These are phyloP conservation scores for Zizania latifolia DNA, from an alignment of 176 grass and related monocot genomes.

Conservation along the genomic window DNA sequence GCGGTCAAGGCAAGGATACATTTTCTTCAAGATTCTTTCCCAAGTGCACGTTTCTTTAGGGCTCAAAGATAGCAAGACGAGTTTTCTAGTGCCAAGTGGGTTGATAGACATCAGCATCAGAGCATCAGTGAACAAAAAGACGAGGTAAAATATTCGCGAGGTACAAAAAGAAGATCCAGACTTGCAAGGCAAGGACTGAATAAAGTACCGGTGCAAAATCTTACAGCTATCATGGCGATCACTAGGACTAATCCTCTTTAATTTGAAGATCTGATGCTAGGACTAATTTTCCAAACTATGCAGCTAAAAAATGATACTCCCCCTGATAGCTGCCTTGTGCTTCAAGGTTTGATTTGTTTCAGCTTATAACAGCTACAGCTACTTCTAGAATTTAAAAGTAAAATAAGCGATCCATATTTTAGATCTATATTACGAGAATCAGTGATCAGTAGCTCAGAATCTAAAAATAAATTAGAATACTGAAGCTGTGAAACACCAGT, in stretches of 20 bases:
- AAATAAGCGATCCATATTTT: too few species aligned
- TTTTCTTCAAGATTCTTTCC: not conserved
- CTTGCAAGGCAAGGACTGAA: constrained; percentile 36
- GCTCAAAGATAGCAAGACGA: not conserved
- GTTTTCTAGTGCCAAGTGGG: constrained; percentile 15
- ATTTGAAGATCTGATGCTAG: not conserved
- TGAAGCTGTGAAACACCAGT: too few species aligned
- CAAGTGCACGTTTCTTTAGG: not conserved
- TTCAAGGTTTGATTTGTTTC: too few species aligned
- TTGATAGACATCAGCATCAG: constrained; percentile 20
- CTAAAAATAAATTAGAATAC: too few species aligned
- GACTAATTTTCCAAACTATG: not conserved
- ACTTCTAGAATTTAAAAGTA: too few species aligned
- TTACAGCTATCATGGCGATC: constrained; percentile 18
- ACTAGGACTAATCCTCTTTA: too few species aligned
- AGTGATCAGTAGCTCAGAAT: too few species aligned
- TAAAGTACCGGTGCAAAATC: constrained; percentile 7
- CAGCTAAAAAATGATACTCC: not conserved
- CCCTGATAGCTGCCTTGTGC: not conserved
- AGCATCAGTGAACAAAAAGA: not conserved
- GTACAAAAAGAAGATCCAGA: constrained; percentile 14
- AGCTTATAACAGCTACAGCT: too few species aligned
- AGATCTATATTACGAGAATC: too few species aligned
- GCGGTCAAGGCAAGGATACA: not conserved
- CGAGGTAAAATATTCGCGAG: not conserved